Base-by-base conservation (phyloP, 805 yeast genomes). In the Komagataella mondaviorum region DNA sequence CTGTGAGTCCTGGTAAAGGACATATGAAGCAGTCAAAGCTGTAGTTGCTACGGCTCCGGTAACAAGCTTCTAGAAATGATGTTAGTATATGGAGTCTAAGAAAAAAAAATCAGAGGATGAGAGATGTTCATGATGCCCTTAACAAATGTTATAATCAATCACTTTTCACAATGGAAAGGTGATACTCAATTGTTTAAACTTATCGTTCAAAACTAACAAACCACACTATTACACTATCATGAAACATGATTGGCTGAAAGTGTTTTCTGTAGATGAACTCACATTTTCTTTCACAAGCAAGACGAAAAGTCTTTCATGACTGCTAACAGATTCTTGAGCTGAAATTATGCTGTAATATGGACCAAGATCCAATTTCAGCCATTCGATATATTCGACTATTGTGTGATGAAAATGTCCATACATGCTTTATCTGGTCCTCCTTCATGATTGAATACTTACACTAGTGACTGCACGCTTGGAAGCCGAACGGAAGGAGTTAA, bases 1-100 rank as follows among this genome's bases (percentile, higher is more conserved):
- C 69, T 82, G 78, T 30, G 89, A 76, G 68, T 88, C 96, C 63
- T 86, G 80, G 72, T 88, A 88, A 64, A 86, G 73, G 63, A 85
- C 72, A 68, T 84, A 85, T 53, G 93, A 85, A 48, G 95, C 88
- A 53, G 88, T 77, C 55, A 86, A 72, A 58, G 95, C 96, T 53
- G 87, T 76, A 50, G 80, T 76, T 54, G 86, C 88, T 59, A 81
- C 83, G 53, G 81, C 72, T 61, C 83, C 83, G 58, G 77, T 73
- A 60, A 82, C 70, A 61, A 73, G 63, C 63, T 74, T 82, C 62
- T 75, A 78, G 14, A 30, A 30, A 30, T 30, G 39, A 30, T 30
- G 39, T 48, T 16, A 16, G 48, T 49, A 45, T 23, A 8, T 45
- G 39, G 47, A 16, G 14, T 22, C 8, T 14, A 17, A 49, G 14